Evolutionary conservation across 2,329 filamentous ascomycete genomes (phyloP), one percentile per base, ranked within the genome.

Genomic region (Chrysosporium queenslandicum): DNA sequence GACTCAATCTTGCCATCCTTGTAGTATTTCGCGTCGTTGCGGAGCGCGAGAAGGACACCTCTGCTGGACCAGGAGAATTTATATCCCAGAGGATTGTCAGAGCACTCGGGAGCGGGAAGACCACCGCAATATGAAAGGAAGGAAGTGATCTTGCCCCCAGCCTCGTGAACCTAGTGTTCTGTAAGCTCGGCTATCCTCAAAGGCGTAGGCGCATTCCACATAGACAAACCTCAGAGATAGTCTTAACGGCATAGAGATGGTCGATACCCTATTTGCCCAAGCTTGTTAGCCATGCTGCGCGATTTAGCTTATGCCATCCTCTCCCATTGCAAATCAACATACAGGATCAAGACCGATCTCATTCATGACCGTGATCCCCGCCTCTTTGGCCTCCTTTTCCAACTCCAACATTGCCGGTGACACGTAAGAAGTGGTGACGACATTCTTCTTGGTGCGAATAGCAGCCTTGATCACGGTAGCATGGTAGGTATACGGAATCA

Each of bases 301-400:
- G 18, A 14, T 21, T 23, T 14, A 23, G 18, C 7, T 14, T 20
- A 14, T 18, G 4, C n/a, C 11, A 8, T 18, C 4, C 36, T 41
- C 20, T 9, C 20, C 39, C 11, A 14, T 12, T 25, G 7, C 7
- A 5, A 5, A 6, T 39, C 2, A 47, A 59, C 62, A 18, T 54
- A 66, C 64, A 36, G 66, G 66, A 57, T 73, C 71, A 55, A 86
- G 66, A 57, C 88, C 88, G 66, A 94, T 94, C 79, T 97, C 91
- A 73, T 97, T 96, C 86, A 96, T 90, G 66, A 96, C 90, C 9
- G 88, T 94, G 67, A 96, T 96, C 56, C 89, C 90, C 16, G 91
- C 91, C 58, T 85, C 86, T 78, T 95, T 94, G 68, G 79, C 82
- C 62, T 85, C 75, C 62, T 82, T 76, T 64, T 96, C 85, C 47